Evolutionary conservation across 768 basidiomycete genomes (phyloP), one percentile per base, ranked within the genome.

Genomic region (Cantharellus anzutake): DNA sequence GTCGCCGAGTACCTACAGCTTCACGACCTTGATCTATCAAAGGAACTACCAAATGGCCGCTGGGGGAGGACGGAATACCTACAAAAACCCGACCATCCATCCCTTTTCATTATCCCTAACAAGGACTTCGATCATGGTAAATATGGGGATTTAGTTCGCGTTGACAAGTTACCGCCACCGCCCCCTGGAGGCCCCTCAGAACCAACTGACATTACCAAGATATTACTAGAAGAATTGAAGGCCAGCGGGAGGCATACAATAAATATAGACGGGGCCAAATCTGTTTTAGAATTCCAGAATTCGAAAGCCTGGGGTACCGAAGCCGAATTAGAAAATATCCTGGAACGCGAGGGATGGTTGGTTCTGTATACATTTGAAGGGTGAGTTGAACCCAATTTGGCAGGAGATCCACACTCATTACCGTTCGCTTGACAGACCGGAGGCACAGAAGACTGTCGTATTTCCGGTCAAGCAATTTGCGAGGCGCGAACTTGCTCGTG

Each of bases 401-500:
- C 20, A 29, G 20, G 20, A 29, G 20, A 29, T 29, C 55, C 42
- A 56, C 29, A 38, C 16, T 29, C 14, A 2, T 38, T 4, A 1
- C 7, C 5, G 4, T 61, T 61, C 4, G 5, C 4, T 44, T 14
- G 58, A 76, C 75, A 41, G 66, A 70, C n/a, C 70, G 73, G 16
- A 72, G 73, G 73, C 75, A 76, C 69, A 73, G 34, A 74, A 76
- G 64, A 71, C 71, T 20, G 73, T 76, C 41, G 71, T 73, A 5
- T 65, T 66, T 40, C 72, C 74, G 4, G 65, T 72, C 59, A 68
- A 63, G 42, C 70, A 74, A 64, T 69, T 72, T 59, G 70, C 66
- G 4, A 70, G 68, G 3, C 69, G 68, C 48, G 64, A 67, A 51
- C 67, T 68, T 0, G 67, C 76, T 61, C 70, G 70, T 20, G 60